Conservation (phyloP, 106 monocot species). For the Allium fistulosum region DNA sequence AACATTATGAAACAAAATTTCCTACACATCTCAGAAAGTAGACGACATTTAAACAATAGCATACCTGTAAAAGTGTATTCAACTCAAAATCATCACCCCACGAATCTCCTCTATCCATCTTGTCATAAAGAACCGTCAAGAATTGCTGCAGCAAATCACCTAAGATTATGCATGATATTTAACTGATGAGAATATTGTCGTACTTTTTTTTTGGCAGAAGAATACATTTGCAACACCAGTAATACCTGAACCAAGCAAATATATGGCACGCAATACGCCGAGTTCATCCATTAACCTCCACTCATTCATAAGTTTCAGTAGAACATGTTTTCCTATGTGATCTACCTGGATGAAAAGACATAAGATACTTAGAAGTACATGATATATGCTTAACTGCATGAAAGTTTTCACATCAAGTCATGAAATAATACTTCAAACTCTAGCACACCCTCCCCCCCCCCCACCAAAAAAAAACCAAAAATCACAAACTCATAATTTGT, state of each 20-base stretch:
- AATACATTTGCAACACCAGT: not conserved
- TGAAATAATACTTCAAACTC: too few species aligned
- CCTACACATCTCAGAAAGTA: not conserved
- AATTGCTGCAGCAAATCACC: slow-evolving; percentile 94
- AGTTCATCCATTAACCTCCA: slow-evolving; percentile 96
- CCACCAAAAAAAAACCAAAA: too few species aligned
- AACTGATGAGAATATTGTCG: not conserved
- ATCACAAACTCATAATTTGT: too few species aligned
- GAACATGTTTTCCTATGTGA: slow-evolving; percentile 65
- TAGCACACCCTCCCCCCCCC: too few species aligned
- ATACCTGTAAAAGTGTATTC: slow-evolving; percentile 81
- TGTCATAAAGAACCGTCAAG: slow-evolving; percentile 59
- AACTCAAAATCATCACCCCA: slow-evolving; percentile 99
- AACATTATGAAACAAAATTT: not conserved
- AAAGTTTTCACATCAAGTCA: too few species aligned
- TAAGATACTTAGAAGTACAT: not conserved
- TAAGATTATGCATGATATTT: slow-evolving; percentile 15
- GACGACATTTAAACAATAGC: not conserved
- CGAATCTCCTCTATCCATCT: slow-evolving; percentile 65
- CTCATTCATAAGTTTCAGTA: slow-evolving; percentile 75
- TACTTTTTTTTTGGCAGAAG: not conserved
- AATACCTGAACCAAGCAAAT: slow-evolving; percentile 89
- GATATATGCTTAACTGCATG: too few species aligned
- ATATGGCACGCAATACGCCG: slow-evolving; percentile 76
- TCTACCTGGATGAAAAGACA: slow-evolving; percentile 51